phyloP scores from a whole-genome alignment of 148 eudicot genomes.

The Amaranthus cruentus region DNA sequence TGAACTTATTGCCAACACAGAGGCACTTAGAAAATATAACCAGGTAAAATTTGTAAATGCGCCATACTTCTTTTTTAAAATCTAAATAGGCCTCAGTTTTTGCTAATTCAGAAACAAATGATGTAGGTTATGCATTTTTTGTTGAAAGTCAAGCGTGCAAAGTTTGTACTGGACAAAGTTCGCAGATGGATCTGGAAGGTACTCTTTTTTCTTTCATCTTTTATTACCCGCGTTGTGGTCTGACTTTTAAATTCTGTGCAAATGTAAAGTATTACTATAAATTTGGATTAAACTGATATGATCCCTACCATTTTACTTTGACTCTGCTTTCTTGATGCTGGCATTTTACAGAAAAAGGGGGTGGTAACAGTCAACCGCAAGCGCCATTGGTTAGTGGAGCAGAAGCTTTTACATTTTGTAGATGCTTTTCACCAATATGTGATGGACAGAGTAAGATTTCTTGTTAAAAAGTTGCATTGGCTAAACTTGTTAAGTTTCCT shows the following conservation, averaged over 20 bases:
- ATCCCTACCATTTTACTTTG: neutral
- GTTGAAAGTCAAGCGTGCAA: constrained; percentile 88
- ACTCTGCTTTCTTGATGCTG: neutral
- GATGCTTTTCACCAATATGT: constrained; percentile 99
- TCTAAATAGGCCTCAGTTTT: neutral
- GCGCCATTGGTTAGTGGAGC: constrained; percentile 88
- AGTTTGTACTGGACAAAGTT: constrained; percentile 91
- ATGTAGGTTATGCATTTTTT: constrained; percentile 90
- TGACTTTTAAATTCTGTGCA: neutral
- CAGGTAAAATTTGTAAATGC: constrained; percentile 50
- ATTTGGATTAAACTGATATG: neutral
- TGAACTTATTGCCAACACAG: constrained; percentile 81
- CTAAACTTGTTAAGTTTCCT: neutral
- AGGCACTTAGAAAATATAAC: constrained; percentile 85
- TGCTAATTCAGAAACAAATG: constrained; percentile 7
- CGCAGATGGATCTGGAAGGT: constrained; percentile 99
- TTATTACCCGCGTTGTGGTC: neutral
- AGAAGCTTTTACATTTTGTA: constrained; percentile 92
- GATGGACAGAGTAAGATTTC: constrained; percentile 84
- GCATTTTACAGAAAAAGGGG: constrained; percentile 55
- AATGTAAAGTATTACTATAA: neutral
- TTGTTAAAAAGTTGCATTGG: constrained; percentile 4
- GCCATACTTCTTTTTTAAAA: neutral
- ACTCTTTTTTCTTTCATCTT: constrained; percentile 17
- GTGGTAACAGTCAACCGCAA: constrained; percentile 49